Evolutionary conservation across 768 basidiomycete genomes (phyloP).

Genomic region (Calocybe indica): DNA sequence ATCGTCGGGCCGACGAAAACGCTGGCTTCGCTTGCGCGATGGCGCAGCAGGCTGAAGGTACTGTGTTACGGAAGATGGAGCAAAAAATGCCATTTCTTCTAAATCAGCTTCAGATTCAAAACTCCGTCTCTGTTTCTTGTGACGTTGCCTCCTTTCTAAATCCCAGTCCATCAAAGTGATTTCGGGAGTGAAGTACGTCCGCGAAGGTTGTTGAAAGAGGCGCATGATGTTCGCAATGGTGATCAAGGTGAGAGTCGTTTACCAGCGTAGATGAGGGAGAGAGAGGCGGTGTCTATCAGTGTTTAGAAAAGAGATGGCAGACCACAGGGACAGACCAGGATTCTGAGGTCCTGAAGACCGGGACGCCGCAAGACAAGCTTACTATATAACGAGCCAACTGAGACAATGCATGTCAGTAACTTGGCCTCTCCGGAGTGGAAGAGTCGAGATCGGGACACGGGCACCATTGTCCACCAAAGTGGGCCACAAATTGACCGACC

Average conservation of each 20-base stretch:
- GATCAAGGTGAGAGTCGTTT: constrained; percentile 11
- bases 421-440: constrained; percentile 5
- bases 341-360: constrained; percentile 14
- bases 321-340: constrained; percentile 21
- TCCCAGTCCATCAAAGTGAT: constrained; percentile 35
- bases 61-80: constrained; percentile 27
- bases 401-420: constrained; percentile 24
- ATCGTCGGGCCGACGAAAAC: constrained; percentile 38
- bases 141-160: constrained; percentile 31
- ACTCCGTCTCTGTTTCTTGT: constrained; percentile 42
- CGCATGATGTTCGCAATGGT: constrained; percentile 3
- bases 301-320: constrained; percentile 8
- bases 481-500: background rate
- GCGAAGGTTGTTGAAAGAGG: constrained; percentile 1
- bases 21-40: constrained; percentile 44
- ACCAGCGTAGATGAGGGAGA: constrained; percentile 10
- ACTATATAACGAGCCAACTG: constrained; percentile 24
- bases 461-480: constrained; percentile 17
- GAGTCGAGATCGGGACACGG: constrained; percentile 15
- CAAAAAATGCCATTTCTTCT: constrained; percentile 53
- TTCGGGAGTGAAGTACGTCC: background rate
- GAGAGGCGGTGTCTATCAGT: constrained; percentile 25
- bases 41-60: constrained; percentile 40
- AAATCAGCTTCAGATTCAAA: constrained; percentile 18
- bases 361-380: constrained; percentile 15